A percentile compares a stretch with the other conserved stretches of the same genome.
Conservation (phyloP, 441 rosid genomes). For the Breynia disticha region DNA sequence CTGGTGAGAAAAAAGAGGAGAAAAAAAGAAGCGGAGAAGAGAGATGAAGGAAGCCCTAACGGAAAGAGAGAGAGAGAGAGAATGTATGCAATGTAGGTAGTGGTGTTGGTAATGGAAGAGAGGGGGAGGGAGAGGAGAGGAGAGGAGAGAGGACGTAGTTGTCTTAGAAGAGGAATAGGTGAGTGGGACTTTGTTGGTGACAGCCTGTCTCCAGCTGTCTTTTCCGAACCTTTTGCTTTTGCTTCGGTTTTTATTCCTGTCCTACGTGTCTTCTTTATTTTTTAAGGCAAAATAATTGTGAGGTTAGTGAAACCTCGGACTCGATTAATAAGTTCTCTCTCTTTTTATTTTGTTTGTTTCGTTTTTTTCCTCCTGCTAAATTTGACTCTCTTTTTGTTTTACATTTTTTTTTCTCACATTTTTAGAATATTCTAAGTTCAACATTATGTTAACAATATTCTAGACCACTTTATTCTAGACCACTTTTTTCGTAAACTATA, state of each 20-base stretch:
- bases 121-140: constrained; percentile 1
- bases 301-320: too few relatives aligned
- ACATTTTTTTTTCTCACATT: neutral
- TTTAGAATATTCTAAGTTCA: too few relatives aligned
- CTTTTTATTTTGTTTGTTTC: too few relatives aligned
- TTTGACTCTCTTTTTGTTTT: neutral
- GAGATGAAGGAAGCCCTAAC: neutral
- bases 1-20: constrained; percentile 24
- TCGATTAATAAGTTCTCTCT: too few relatives aligned
- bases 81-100: too few relatives aligned
- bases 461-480: too few relatives aligned
- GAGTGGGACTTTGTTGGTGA: constrained; percentile 95
- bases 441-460: too few relatives aligned
- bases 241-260: constrained; percentile 8
- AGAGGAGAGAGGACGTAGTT: constrained; percentile 20
- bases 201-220: constrained; percentile 99
- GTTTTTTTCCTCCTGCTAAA: too few relatives aligned
- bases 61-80: neutral
- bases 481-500: too few relatives aligned
- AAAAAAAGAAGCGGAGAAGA: constrained; percentile 6
- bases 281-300: too few relatives aligned
- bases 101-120: too few relatives aligned
- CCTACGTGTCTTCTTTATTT: constrained; percentile 23
- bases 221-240: constrained; percentile 32
- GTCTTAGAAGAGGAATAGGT: constrained; percentile 37